A percentile compares a stretch with the other conserved stretches of the same genome.
These are phyloP conservation scores for Plenodomus lindquistii DNA, from an alignment of 2,329 filamentous ascomycete species.

Conservation along the genomic window DNA sequence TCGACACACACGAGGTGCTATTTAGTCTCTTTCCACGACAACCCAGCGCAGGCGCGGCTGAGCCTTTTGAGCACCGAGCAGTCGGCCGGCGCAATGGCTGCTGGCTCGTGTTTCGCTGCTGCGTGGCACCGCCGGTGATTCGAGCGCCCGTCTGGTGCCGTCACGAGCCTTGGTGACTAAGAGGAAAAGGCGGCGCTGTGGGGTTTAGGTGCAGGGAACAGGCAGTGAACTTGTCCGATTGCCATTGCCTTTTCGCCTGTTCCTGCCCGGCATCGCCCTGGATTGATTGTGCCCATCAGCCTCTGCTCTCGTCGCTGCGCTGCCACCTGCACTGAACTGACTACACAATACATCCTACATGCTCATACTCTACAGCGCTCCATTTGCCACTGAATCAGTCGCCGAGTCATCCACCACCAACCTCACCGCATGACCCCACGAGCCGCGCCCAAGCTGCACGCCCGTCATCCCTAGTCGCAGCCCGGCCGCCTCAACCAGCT, in stretches of 20 bases:
- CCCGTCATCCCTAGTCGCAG: slow-evolving; percentile 7
- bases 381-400: too few species aligned
- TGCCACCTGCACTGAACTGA: too few species aligned
- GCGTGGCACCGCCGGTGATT: slow-evolving; percentile 18
- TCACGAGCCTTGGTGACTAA: slow-evolving; percentile 15
- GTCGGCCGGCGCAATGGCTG: slow-evolving; percentile 1
- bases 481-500: slow-evolving; percentile 11
- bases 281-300: too few species aligned
- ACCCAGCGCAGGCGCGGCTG: slow-evolving; percentile 23
- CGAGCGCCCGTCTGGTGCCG: slow-evolving; percentile 21
- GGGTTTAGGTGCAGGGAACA: slow-evolving; percentile 14
- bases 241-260: neutral
- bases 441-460: too few species aligned
- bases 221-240: neutral
- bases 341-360: too few species aligned
- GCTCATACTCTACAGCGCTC: too few species aligned
- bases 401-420: neutral
- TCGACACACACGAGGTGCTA: slow-evolving; percentile 1
- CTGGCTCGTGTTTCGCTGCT: slow-evolving; percentile 20
- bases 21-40: slow-evolving; percentile 11
- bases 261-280: neutral
- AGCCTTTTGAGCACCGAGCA: slow-evolving; percentile 13
- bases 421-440: neutral
- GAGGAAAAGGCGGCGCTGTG: slow-evolving; percentile 20
- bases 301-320: slow-evolving; percentile 1